phyloP scores from a whole-genome alignment of 768 basidiomycete genomes.

The Leccinum longicurvipes region DNA sequence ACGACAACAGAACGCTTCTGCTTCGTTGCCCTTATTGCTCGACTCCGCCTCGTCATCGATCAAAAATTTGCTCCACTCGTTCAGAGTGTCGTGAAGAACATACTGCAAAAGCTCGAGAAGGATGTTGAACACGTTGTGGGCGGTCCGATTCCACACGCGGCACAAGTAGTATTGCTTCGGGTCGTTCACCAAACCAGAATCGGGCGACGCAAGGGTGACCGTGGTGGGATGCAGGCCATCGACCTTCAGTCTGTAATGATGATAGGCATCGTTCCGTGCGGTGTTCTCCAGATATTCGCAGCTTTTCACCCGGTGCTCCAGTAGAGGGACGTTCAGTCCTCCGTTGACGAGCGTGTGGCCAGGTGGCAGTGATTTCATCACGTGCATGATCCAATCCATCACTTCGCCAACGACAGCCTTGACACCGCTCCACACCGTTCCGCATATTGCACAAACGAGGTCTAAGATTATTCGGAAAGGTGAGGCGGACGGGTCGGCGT shows the following conservation, averaged over 20 bases:
- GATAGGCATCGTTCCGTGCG: neutral
- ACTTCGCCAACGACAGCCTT: neutral
- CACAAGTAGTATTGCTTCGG: constrained; percentile 19
- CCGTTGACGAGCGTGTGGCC: constrained; percentile 25
- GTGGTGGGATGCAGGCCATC: constrained; percentile 8
- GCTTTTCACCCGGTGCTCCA: constrained; percentile 17
- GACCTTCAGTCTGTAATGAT: constrained; percentile 13
- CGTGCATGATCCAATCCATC: constrained; percentile 1
- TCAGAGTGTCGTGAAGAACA: neutral
- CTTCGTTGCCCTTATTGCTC: neutral
- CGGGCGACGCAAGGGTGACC: constrained; percentile 6
- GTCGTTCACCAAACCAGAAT: neutral
- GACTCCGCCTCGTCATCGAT: neutral
- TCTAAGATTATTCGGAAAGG: constrained; percentile 13
- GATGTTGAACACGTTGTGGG: constrained; percentile 15
- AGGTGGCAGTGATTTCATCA: constrained; percentile 10
- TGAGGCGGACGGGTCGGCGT: constrained; percentile 2
- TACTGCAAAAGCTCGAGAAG: constrained; percentile 18
- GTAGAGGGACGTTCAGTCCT: constrained; percentile 18
- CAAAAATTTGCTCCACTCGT: neutral
- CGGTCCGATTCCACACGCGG: constrained; percentile 18
- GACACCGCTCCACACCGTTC: constrained; percentile 7
- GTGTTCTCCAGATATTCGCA: constrained; percentile 3
- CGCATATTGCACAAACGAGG: constrained; percentile 8
- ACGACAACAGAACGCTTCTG: neutral